Evolutionary conservation across 805 yeast species (phyloP).

Genomic region (Candida broadrunensis): DNA sequence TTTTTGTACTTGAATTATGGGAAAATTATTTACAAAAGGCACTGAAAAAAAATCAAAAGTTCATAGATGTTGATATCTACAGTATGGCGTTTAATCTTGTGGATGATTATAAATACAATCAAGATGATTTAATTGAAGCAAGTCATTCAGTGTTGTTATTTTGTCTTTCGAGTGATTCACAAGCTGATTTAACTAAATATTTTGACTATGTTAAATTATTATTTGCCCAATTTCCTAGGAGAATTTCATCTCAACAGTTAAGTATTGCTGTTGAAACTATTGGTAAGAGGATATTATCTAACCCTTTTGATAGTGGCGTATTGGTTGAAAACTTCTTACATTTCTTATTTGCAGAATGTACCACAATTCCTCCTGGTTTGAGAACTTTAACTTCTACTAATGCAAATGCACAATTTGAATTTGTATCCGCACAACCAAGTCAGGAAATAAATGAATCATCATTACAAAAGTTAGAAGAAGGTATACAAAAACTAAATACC

Average conservation of each 20-base stretch:
- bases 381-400: constrained; percentile 6
- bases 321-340: constrained; percentile 38
- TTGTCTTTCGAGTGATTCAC: constrained; percentile 27
- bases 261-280: constrained; percentile 56
- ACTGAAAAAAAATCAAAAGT: constrained; percentile 13
- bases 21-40: constrained; percentile 41
- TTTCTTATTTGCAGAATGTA: constrained; percentile 40
- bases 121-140: constrained; percentile 49
- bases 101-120: constrained; percentile 16
- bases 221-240: constrained; percentile 53
- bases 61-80: constrained; percentile 15
- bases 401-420: constrained; percentile 7
- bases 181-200: constrained; percentile 15
- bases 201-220: constrained; percentile 45
- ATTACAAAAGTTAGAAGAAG: constrained; percentile 18
- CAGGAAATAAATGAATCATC: constrained; percentile 33
- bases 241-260: constrained; percentile 53
- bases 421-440: constrained; percentile 38
- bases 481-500: not conserved
- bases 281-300: constrained; percentile 38
- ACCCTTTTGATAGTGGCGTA: constrained; percentile 11
- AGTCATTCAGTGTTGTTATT: constrained; percentile 56
- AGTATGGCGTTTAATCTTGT: constrained; percentile 33
- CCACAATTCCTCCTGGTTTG: constrained; percentile 29
- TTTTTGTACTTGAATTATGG: constrained; percentile 46